Evolutionary conservation across 768 basidiomycete species (phyloP).

Genomic region (Dictyophora rubrovolvata): DNA sequence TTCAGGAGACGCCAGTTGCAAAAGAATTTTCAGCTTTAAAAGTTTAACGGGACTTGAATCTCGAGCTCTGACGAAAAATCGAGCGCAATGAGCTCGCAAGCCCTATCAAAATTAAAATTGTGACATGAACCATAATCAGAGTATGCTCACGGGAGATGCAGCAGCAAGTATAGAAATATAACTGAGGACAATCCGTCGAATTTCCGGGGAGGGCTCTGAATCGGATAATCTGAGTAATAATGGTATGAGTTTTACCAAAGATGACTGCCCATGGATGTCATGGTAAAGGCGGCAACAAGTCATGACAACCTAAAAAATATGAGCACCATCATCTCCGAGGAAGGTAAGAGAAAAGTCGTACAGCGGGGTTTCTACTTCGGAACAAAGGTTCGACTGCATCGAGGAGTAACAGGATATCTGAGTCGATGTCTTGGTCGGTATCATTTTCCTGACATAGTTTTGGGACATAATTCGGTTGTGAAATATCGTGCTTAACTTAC

Average conservation of each 20-base stretch:
- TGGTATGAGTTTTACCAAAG: slow-evolving; percentile 45
- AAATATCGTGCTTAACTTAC: neutral
- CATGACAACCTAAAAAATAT: slow-evolving; percentile 55
- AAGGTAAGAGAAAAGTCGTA: slow-evolving; percentile 20
- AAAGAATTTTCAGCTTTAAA: slow-evolving; percentile 65
- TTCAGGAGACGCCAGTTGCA: slow-evolving; percentile 52
- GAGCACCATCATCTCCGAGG: neutral
- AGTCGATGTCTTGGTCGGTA: slow-evolving; percentile 47
- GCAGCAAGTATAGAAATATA: slow-evolving; percentile 60
- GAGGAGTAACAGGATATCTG: slow-evolving; percentile 68
- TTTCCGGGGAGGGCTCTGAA: slow-evolving; percentile 44
- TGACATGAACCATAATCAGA: neutral
- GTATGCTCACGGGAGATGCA: slow-evolving; percentile 49
- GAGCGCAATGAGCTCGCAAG: slow-evolving; percentile 50
- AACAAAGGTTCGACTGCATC: slow-evolving; percentile 66
- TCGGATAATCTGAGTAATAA: slow-evolving; percentile 70
- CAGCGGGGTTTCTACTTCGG: slow-evolving; percentile 81
- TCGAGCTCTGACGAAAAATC: slow-evolving; percentile 59
- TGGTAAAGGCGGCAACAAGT: slow-evolving; percentile 66
- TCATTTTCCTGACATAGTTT: slow-evolving; percentile 20
- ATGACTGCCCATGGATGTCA: slow-evolving; percentile 54
- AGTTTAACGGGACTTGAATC: slow-evolving; percentile 60
- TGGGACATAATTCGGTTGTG: slow-evolving; percentile 10
- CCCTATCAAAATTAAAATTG: slow-evolving; percentile 28
- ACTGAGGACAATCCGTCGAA: slow-evolving; percentile 63